A percentile compares a stretch with the other conserved stretches of the same genome.
Conservation (phyloP, 768 basidiomycete genomes). For the Naganishia vaughanmartiniae region DNA sequence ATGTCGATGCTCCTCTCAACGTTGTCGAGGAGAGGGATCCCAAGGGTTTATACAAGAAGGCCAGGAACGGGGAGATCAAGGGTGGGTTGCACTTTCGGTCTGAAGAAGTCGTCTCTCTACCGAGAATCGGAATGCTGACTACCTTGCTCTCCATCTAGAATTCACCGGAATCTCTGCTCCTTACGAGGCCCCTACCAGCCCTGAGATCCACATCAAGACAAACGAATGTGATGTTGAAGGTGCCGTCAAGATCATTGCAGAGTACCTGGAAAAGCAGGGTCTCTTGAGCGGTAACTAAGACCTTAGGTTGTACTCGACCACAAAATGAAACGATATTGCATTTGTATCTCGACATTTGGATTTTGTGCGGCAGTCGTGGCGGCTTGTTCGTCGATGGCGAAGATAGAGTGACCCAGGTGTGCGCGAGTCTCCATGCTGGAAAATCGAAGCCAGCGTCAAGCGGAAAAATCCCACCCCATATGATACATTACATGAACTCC, state of each 20-base stretch:
- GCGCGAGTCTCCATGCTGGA: background rate
- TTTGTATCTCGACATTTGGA: background rate
- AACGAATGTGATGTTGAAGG: slow-evolving; percentile 72
- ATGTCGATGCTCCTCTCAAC: slow-evolving; percentile 81
- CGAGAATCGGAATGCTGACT: background rate
- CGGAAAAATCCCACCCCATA: background rate
- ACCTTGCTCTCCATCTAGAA: slow-evolving; percentile 58
- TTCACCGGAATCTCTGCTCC: slow-evolving; percentile 98
- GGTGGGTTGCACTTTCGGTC: slow-evolving; percentile 57
- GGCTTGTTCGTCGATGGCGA: no score
- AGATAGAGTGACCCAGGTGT: no score
- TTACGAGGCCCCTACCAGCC: slow-evolving; percentile 78
- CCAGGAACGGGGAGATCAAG: slow-evolving; percentile 90
- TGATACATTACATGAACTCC: background rate
- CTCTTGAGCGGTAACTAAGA: slow-evolving; percentile 28
- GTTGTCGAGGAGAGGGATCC: slow-evolving; percentile 91
- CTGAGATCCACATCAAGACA: slow-evolving; percentile 91
- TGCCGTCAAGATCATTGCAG: slow-evolving; percentile 72
- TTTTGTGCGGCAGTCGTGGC: background rate
- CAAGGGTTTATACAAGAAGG: slow-evolving; percentile 96
- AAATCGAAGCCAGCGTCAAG: background rate
- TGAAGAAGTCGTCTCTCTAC: background rate
- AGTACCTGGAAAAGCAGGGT: slow-evolving; percentile 70
- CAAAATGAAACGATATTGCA: background rate
- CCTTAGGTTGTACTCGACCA: background rate